phyloP scores from a whole-genome alignment of 2,329 filamentous ascomycete genomes.

The Cryoendolithus antarcticus region DNA sequence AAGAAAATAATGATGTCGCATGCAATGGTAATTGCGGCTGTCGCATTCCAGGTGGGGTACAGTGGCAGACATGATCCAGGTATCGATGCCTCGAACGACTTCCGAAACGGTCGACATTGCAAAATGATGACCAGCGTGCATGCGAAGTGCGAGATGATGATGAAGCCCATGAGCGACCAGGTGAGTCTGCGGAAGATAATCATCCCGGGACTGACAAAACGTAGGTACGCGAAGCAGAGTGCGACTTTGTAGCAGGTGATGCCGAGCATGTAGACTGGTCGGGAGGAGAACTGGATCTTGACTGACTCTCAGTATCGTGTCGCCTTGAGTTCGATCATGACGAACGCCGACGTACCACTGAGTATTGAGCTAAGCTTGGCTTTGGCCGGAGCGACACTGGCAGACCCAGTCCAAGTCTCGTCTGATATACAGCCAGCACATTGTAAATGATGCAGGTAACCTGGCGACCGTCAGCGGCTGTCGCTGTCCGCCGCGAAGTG shows the following conservation, averaged over 20 bases:
- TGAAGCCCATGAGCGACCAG: neutral
- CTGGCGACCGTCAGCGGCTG: neutral
- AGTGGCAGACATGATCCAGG: conserved; percentile 3
- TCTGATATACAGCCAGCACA: conserved; percentile 1
- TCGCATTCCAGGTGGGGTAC: conserved; percentile 2
- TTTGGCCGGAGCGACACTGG: conserved; percentile 2
- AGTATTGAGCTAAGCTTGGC: neutral
- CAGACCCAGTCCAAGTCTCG: conserved; percentile 2
- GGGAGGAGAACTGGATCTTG: neutral
- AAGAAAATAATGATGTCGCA: conserved; percentile 4
- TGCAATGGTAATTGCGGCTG: conserved; percentile 5
- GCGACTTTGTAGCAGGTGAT: conserved; percentile 2
- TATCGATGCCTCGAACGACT: conserved; percentile 1
- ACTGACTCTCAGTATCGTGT: neutral
- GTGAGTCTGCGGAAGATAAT: neutral
- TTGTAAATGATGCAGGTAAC: conserved; percentile 1
- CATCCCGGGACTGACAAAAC: neutral
- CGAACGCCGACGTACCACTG: neutral
- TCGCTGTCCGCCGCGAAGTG: neutral
- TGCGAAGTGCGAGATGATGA: neutral
- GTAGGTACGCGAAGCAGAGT: neutral
- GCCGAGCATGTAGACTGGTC: conserved; percentile 1
- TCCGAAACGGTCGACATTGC: conserved; percentile 4
- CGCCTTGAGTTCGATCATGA: neutral
- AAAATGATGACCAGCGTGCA: conserved; percentile 3